phyloP scores from a whole-genome alignment of 2,329 filamentous ascomycete species.

The Cadophora sp. region DNA sequence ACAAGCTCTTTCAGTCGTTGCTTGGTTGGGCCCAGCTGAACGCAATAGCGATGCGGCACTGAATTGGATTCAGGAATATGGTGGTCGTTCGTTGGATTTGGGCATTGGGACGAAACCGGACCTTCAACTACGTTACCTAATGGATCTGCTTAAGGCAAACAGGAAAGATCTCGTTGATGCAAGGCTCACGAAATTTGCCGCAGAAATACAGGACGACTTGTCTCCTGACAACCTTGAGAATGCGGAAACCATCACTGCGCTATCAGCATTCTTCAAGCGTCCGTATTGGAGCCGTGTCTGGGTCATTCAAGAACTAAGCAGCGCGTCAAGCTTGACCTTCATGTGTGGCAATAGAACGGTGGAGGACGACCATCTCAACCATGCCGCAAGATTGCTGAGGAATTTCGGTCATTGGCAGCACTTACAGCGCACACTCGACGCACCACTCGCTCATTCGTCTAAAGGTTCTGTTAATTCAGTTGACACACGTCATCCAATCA shows the following conservation, averaged over 20 bases:
- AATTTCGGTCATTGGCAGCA: slow-evolving; percentile 27
- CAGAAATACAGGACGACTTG: slow-evolving; percentile 20
- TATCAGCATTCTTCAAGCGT: slow-evolving; percentile 21
- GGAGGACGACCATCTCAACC: slow-evolving; percentile 19
- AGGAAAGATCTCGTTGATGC: slow-evolving; percentile 12
- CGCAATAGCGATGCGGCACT: slow-evolving; percentile 23
- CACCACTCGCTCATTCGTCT: background rate
- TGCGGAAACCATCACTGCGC: slow-evolving; percentile 18
- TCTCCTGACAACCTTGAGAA: slow-evolving; percentile 25
- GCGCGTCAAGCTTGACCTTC: slow-evolving; percentile 19
- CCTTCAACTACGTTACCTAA: slow-evolving; percentile 16
- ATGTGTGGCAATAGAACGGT: slow-evolving; percentile 18
- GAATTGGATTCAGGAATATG: slow-evolving; percentile 27
- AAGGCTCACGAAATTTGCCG: slow-evolving; percentile 16
- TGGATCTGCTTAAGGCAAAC: slow-evolving; percentile 17
- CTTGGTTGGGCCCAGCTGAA: slow-evolving; percentile 41
- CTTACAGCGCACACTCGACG: slow-evolving; percentile 21
- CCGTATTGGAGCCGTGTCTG: slow-evolving; percentile 28
- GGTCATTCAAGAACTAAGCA: slow-evolving; percentile 27
- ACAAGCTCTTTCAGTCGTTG: slow-evolving; percentile 33
- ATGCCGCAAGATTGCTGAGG: slow-evolving; percentile 25
- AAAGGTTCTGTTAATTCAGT: slow-evolving; percentile 22
- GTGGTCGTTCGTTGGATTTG: slow-evolving; percentile 15
- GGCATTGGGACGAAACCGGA: slow-evolving; percentile 20
- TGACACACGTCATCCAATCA: slow-evolving; percentile 19